A percentile compares a stretch with the other conserved stretches of the same genome.
Evolutionary conservation across 169 alveolate genomes (phyloP).

Genomic region (Perkinsus olseni): DNA sequence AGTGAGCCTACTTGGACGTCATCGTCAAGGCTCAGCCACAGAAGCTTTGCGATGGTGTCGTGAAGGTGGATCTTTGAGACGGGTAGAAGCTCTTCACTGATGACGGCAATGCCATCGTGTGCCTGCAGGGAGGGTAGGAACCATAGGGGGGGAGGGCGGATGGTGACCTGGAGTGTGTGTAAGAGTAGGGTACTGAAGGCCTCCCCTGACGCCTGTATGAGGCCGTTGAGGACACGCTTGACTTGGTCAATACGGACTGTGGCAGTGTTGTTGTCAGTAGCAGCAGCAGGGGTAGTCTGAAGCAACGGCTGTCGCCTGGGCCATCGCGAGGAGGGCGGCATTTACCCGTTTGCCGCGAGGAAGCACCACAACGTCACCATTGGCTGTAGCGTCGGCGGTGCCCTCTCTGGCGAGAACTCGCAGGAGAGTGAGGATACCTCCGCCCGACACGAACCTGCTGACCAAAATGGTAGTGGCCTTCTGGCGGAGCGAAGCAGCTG

Average conservation of each 20-base stretch:
- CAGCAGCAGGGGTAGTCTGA: neutral
- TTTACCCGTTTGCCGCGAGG: neutral
- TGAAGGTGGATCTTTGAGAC: neutral
- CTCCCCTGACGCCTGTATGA: neutral
- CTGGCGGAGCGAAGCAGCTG: no score
- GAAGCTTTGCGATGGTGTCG: neutral
- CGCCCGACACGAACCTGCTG: neutral
- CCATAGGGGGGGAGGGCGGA: neutral
- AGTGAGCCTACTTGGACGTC: neutral
- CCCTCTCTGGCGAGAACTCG: neutral
- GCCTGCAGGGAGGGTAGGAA: neutral
- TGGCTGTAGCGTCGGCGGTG: neutral
- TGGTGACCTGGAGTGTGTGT: neutral
- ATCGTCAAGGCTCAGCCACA: neutral
- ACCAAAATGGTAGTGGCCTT: no score
- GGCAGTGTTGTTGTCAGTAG: neutral
- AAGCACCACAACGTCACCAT: neutral
- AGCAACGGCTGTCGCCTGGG: neutral
- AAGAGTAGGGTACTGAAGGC: neutral
- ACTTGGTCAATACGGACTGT: neutral
- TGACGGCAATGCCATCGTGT: neutral
- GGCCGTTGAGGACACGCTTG: neutral
- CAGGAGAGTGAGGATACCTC: neutral
- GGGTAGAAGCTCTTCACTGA: neutral
- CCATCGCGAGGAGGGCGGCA: no score